phyloP scores from a whole-genome alignment of 768 basidiomycete species.

The Pleurotus citrinopileatus region DNA sequence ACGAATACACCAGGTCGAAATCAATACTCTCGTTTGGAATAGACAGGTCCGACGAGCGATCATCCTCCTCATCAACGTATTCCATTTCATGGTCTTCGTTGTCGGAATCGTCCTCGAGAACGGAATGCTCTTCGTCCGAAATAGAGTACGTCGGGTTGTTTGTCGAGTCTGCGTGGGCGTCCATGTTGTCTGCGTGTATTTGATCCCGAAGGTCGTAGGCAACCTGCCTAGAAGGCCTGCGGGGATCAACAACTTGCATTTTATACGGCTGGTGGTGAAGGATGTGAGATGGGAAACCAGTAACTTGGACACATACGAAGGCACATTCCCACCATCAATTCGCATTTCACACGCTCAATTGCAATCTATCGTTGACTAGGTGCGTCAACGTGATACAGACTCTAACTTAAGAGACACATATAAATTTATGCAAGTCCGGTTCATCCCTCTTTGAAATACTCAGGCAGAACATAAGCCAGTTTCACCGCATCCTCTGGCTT shows the following conservation, averaged over 20 bases:
- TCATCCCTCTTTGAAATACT: background rate
- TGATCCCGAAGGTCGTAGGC: slow-evolving; percentile 74
- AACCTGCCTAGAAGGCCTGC: slow-evolving; percentile 42
- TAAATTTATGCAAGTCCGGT: background rate
- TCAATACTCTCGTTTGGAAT: slow-evolving; percentile 92
- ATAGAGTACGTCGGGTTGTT: slow-evolving; percentile 30
- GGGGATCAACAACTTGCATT: slow-evolving; percentile 24
- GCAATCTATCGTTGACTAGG: no score
- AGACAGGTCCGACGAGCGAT: slow-evolving; percentile 77
- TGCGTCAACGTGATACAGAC: no score
- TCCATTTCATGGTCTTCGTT: slow-evolving; percentile 69
- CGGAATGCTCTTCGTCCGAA: slow-evolving; percentile 77
- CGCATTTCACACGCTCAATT: no score
- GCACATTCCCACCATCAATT: background rate
- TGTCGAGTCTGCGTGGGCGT: slow-evolving; percentile 37
- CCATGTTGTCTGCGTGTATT: slow-evolving; percentile 49
- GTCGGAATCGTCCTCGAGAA: slow-evolving; percentile 84
- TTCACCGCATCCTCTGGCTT: slow-evolving; percentile 62
- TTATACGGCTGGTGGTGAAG: background rate
- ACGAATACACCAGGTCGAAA: slow-evolving; percentile 89
- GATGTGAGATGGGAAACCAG: background rate
- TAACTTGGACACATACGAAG: background rate
- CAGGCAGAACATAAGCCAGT: slow-evolving; percentile 56
- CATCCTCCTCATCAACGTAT: slow-evolving; percentile 71
- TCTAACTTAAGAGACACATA: no score